phyloP scores from a whole-genome alignment of 2,329 filamentous ascomycete species.

The Cladosporium phlei region DNA sequence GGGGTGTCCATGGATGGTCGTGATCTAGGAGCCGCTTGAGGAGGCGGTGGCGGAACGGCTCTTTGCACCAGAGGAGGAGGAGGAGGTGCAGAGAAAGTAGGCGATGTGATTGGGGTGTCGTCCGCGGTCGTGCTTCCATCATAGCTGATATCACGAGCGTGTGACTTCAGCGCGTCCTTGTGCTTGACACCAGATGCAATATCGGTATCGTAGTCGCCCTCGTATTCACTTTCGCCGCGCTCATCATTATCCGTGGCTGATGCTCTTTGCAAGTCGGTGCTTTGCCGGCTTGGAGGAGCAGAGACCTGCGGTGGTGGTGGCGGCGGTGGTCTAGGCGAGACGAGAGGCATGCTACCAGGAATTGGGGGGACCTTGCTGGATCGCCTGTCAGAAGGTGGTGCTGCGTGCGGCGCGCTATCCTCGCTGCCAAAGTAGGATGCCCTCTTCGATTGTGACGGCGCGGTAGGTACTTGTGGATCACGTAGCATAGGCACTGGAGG shows the following conservation, averaged over 20 bases:
- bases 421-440: slow-evolving; percentile 40
- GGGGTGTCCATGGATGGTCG: slow-evolving; percentile 67
- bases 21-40: slow-evolving; percentile 45
- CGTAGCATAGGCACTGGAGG: slow-evolving; percentile 31
- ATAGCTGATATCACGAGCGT: slow-evolving; percentile 69
- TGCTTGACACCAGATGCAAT: slow-evolving; percentile 91
- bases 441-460: slow-evolving; percentile 32
- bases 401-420: slow-evolving; percentile 24
- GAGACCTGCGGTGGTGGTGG: slow-evolving; percentile 36
- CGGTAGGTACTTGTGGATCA: too few species aligned
- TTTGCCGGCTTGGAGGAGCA: slow-evolving; percentile 35
- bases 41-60: slow-evolving; percentile 53
- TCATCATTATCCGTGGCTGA: slow-evolving; percentile 51
- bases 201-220: slow-evolving; percentile 96
- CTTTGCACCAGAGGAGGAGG: slow-evolving; percentile 37
- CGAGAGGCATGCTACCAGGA: slow-evolving; percentile 33
- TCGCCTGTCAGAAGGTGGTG: slow-evolving; percentile 32
- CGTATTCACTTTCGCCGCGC: slow-evolving; percentile 86
- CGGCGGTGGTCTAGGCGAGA: slow-evolving; percentile 41
- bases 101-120: slow-evolving; percentile 47
- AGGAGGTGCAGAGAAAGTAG: slow-evolving; percentile 30
- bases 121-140: slow-evolving; percentile 59
- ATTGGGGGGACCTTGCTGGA: slow-evolving; percentile 34
- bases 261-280: slow-evolving; percentile 22
- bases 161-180: slow-evolving; percentile 84